Evolutionary conservation across 1,139 yeast species (phyloP), one percentile per base, ranked within the genome.

Genomic region (Sporopachydermia cereana): DNA sequence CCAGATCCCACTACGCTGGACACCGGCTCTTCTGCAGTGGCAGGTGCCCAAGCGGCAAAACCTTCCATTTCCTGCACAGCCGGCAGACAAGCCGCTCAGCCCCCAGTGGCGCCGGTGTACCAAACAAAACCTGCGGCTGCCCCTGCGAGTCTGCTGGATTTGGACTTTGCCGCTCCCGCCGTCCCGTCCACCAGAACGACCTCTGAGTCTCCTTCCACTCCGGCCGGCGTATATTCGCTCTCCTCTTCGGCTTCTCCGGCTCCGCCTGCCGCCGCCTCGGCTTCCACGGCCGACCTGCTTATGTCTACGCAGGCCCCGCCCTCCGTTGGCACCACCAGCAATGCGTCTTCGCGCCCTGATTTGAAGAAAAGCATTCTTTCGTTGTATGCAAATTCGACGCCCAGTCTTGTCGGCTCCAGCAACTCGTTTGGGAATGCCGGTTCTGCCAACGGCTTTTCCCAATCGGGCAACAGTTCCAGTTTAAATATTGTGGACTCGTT

Each of bases 321-420:
- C 43, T 48, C 53, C 34, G 41, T 51, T 39, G 41, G 48, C 43
- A 51, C 57, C 12, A 51, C 54, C 41, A 21, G 50, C 22, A 22
- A 41, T 20, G 44, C 48, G 7, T 14, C 46, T 16, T 48, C 68
- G 18, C 67, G 84, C 49, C 80, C 83, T n/a, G 96, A 89, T 57
- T 72, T 91, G 60, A 91, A 91, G 59, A 85, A 85, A 63, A 84
- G 96, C 1, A 91, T 91, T 50, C 67, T 91, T 49, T 86, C 96
- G 20, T 71, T 91, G 48, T 91, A 91, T 60, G 18, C 39, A 12
- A 34, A 20, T n/a, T 82, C 96, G 1, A 74, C 84, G 2, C 85
- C 91, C 24, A 47, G 64, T 9, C 9, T n/a, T 34, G n/a, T 20
- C 20, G n/a, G 39, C 22, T 16, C 39, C 9, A 9, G 20, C 12